Conservation (phyloP, 2,329 filamentous ascomycete species). For the Didymella pomorum region DNA sequence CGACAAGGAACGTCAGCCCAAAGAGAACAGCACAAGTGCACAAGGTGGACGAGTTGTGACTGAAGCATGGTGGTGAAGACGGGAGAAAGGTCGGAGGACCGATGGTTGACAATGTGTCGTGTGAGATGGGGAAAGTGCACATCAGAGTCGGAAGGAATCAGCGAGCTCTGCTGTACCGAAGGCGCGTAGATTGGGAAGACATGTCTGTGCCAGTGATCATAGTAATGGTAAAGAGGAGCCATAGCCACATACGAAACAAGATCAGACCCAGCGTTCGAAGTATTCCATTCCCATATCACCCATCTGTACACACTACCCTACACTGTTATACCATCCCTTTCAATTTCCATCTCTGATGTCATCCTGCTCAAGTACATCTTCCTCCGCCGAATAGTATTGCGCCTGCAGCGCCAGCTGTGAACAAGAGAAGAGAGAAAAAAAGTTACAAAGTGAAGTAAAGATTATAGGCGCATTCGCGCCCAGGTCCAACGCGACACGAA, state of each 20-base stretch:
- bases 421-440: conserved; percentile 2
- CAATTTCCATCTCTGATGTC: not conserved
- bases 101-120: not conserved
- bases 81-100: not conserved
- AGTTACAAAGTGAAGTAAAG: conserved; percentile 20
- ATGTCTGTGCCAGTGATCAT: no score
- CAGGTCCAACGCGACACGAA: not conserved
- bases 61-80: not conserved
- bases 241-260: not conserved
- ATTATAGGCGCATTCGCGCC: conserved; percentile 10
- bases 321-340: not conserved
- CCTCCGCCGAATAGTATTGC: not conserved
- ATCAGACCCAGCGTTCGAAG: not conserved
- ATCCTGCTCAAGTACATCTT: not conserved
- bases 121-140: not conserved
- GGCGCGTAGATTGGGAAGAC: not conserved
- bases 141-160: not conserved
- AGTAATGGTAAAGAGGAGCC: not conserved
- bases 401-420: conserved; percentile 13
- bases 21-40: not conserved
- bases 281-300: not conserved
- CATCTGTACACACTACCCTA: not conserved
- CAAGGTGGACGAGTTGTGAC: not conserved
- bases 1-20: not conserved
- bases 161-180: not conserved